phyloP scores from a whole-genome alignment of 768 basidiomycete species.

The Suillus spraguei region DNA sequence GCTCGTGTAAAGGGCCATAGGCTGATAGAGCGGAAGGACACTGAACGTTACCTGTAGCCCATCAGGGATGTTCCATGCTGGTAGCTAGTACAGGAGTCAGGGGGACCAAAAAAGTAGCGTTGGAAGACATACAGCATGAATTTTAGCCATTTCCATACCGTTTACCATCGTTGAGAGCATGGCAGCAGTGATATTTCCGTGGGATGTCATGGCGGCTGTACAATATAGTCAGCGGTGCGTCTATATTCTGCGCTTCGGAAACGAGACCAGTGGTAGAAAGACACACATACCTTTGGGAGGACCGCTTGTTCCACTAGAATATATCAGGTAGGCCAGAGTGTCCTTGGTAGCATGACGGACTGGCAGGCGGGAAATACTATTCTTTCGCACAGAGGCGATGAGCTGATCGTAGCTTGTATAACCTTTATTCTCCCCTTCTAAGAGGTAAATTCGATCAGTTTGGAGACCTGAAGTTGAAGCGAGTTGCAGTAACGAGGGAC shows the following conservation, averaged over 20 bases:
- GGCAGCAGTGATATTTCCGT: constrained; percentile 52
- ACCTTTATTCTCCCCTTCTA: constrained; percentile 42
- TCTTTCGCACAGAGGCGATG: constrained; percentile 38
- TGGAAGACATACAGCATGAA: constrained; percentile 45
- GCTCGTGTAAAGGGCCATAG: constrained; percentile 54
- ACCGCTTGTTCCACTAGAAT: constrained; percentile 73
- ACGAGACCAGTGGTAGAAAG: background rate
- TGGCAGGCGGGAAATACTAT: constrained; percentile 37
- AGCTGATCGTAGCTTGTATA: constrained; percentile 43
- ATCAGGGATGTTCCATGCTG: constrained; percentile 38
- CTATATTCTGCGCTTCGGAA: background rate
- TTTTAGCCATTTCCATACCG: constrained; percentile 27
- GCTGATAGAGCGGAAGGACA: constrained; percentile 64
- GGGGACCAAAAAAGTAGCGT: constrained; percentile 47
- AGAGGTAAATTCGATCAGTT: constrained; percentile 43
- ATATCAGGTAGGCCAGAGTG: constrained; percentile 63
- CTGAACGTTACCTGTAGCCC: constrained; percentile 47
- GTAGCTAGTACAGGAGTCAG: constrained; percentile 43
- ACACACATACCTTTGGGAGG: constrained; percentile 56
- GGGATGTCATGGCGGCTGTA: constrained; percentile 64
- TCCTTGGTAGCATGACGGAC: constrained; percentile 47
- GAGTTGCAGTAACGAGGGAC: constrained; percentile 39
- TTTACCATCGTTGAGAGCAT: constrained; percentile 37
- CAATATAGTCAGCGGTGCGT: background rate
- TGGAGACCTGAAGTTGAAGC: constrained; percentile 36